These are phyloP conservation scores for Dictyostelium intermedium DNA, from an alignment of 78 protist species.

Conservation along the genomic window DNA sequence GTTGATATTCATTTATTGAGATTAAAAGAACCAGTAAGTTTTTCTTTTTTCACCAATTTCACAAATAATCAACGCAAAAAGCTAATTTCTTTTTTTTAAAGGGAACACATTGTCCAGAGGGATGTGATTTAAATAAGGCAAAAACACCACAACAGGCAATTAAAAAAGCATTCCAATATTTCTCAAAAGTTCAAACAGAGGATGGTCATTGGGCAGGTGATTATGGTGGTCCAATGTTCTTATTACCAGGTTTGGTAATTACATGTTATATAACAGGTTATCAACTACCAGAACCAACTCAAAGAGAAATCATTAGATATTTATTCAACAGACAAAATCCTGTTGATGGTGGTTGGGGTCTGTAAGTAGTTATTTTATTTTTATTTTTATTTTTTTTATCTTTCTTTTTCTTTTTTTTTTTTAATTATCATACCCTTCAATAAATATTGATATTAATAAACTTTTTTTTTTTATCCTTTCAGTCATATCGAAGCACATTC, in stretches of 20 bases:
- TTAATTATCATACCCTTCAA: too few species aligned
- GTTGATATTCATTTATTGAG: conserved; percentile 66
- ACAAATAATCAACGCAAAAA: too few species aligned
- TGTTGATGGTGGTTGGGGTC: conserved; percentile 94
- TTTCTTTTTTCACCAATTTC: neutral
- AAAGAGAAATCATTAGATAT: conserved; percentile 87
- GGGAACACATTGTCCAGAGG: conserved; percentile 60
- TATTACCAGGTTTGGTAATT: conserved; percentile 93
- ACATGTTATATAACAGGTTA: conserved; percentile 79
- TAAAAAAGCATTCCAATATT: conserved; percentile 39
- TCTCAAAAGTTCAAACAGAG: conserved; percentile 74
- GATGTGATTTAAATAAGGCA: conserved; percentile 58
- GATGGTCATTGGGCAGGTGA: conserved; percentile 97
- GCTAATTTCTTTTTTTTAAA: neutral
- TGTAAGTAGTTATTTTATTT: conserved; percentile 38
- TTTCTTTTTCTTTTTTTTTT: neutral
- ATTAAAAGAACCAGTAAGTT: conserved; percentile 44
- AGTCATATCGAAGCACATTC: conserved; percentile 88
- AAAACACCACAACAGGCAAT: conserved; percentile 69
- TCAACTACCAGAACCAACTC: conserved; percentile 18
- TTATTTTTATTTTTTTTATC: neutral
- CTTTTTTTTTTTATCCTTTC: neutral
- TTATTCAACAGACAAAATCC: conserved; percentile 82
- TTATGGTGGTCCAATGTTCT: conserved; percentile 96
- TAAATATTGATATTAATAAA: neutral